Evolutionary conservation across 2,329 filamentous ascomycete genomes (phyloP).

Genomic region (Phialemoniopsis sp.): DNA sequence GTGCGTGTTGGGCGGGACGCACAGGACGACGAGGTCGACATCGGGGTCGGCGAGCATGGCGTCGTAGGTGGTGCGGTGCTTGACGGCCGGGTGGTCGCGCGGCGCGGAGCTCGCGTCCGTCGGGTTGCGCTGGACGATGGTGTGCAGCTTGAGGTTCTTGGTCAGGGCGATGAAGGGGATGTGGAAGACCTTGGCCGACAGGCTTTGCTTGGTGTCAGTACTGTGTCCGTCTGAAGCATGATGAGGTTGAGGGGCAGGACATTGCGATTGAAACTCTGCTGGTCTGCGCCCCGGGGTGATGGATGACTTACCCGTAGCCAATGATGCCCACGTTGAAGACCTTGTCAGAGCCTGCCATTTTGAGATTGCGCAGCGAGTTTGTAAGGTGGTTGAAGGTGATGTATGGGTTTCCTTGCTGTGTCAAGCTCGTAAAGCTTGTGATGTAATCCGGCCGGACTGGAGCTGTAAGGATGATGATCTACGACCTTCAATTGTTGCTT

Average conservation of each 20-base stretch:
- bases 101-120: slow-evolving; percentile 61
- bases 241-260: not conserved
- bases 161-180: slow-evolving; percentile 71
- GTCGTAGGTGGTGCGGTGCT: slow-evolving; percentile 59
- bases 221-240: not conserved
- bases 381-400: too few relatives aligned
- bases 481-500: too few relatives aligned
- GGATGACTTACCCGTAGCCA: slow-evolving; percentile 15
- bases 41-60: slow-evolving; percentile 60
- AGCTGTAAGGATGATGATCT: too few relatives aligned
- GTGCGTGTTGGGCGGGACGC: slow-evolving; percentile 69
- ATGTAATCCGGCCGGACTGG: too few relatives aligned
- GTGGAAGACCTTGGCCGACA: slow-evolving; percentile 76
- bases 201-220: slow-evolving; percentile 24
- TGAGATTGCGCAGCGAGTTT: not conserved
- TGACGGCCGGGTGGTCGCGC: slow-evolving; percentile 60
- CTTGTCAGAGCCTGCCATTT: slow-evolving; percentile 11
- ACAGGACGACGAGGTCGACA: slow-evolving; percentile 67
- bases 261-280: not conserved
- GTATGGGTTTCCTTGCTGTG: too few relatives aligned
- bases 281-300: not conserved
- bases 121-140: slow-evolving; percentile 72
- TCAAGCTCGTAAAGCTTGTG: too few relatives aligned
- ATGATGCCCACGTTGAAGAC: slow-evolving; percentile 21
- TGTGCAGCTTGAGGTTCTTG: slow-evolving; percentile 62